Percentiles rank a stretch among this genome's conserved stretches.
Conservation (phyloP, 257 asterid species). For the Fraxinus americana region DNA sequence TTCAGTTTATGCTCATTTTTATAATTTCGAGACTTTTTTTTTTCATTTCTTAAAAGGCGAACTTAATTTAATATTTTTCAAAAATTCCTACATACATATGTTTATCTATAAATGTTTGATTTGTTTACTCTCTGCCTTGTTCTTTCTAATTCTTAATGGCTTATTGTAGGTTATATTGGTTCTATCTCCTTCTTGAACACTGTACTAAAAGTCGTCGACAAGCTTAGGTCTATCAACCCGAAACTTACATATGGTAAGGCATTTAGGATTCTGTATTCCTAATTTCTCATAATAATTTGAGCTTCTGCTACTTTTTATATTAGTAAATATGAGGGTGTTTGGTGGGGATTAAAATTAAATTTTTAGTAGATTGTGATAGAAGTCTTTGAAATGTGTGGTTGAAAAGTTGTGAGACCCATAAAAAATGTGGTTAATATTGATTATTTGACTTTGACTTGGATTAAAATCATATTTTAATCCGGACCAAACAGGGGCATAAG, state of each 20-base stretch:
- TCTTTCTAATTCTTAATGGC: constrained; percentile 16
- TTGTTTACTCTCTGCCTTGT: background rate
- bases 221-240: constrained; percentile 96
- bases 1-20: constrained; percentile 9
- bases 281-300: constrained; percentile 18
- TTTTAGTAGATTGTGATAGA: too few relatives aligned
- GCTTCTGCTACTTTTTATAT: constrained; percentile 9
- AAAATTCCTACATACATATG: background rate
- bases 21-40: constrained; percentile 13
- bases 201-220: constrained; percentile 71
- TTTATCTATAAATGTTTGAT: background rate
- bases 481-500: too few relatives aligned
- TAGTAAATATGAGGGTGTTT: constrained; percentile 8
- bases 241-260: constrained; percentile 72
- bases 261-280: constrained; percentile 7
- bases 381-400: too few relatives aligned
- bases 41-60: constrained; percentile 11
- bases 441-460: too few relatives aligned
- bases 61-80: constrained; percentile 5
- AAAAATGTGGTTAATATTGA: too few relatives aligned
- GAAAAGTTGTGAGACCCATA: too few relatives aligned
- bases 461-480: too few relatives aligned
- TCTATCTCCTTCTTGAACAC: constrained; percentile 91
- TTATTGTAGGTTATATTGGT: constrained; percentile 86
- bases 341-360: too few relatives aligned